Percentiles rank a stretch among this genome's conserved stretches.
Conservation (phyloP, 2,329 filamentous ascomycete species). For the Botrytis deweyae region DNA sequence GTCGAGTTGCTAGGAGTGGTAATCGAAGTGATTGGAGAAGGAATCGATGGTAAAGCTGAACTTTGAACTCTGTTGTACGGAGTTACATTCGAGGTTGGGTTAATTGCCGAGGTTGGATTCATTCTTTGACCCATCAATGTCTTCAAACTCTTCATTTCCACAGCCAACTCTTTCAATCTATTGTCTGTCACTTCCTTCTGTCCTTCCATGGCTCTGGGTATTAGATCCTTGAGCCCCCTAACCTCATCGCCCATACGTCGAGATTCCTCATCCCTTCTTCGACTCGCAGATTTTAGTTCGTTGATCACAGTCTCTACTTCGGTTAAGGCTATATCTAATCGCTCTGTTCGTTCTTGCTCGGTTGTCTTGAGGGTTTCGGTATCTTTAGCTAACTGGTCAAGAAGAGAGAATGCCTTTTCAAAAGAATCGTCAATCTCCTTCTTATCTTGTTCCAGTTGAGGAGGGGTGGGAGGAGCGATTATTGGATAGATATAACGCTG, state of each 20-base stretch:
- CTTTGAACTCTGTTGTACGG: slow-evolving; percentile 35
- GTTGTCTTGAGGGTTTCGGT: slow-evolving; percentile 84
- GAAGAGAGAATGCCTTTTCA: slow-evolving; percentile 82
- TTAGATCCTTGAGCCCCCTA: slow-evolving; percentile 73
- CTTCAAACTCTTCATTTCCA: slow-evolving; percentile 89
- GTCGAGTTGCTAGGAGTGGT: slow-evolving; percentile 22
- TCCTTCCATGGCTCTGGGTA: slow-evolving; percentile 84
- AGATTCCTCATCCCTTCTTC: slow-evolving; percentile 82
- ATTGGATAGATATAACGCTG: slow-evolving; percentile 89
- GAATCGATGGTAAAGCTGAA: slow-evolving; percentile 11
- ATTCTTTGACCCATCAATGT: slow-evolving; percentile 71
- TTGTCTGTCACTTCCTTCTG: slow-evolving; percentile 83
- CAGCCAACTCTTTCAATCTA: slow-evolving; percentile 79
- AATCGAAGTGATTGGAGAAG: slow-evolving; percentile 20
- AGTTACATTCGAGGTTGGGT: slow-evolving; percentile 36
- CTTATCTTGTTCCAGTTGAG: slow-evolving; percentile 93
- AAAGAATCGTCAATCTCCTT: slow-evolving; percentile 90
- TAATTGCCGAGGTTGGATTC: slow-evolving; percentile 42
- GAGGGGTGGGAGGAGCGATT: slow-evolving; percentile 88
- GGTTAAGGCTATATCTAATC: slow-evolving; percentile 74
- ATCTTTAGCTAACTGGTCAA: slow-evolving; percentile 90
- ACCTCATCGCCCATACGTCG: slow-evolving; percentile 86
- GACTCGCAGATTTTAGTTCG: slow-evolving; percentile 78
- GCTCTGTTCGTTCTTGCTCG: slow-evolving; percentile 79
- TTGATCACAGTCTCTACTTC: slow-evolving; percentile 82